Evolutionary conservation across 345 rosid species (phyloP).

Genomic region (Cardamine occulta): DNA sequence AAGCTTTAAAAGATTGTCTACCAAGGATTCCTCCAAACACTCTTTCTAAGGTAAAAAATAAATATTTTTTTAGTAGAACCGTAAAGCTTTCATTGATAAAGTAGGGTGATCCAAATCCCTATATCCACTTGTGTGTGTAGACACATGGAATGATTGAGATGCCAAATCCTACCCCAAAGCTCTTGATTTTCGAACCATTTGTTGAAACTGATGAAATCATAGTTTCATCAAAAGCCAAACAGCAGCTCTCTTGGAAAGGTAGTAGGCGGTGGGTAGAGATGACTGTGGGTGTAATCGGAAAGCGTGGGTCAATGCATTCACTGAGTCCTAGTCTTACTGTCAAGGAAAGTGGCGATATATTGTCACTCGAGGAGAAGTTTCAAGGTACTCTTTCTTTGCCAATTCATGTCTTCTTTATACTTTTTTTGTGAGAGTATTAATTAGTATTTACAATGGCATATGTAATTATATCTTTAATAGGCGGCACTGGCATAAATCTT

Average conservation of each 20-base stretch:
- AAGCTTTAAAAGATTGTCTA: constrained; percentile 76
- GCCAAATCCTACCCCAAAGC: constrained; percentile 88
- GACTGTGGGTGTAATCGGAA: constrained; percentile 86
- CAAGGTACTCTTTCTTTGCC: constrained; percentile 62
- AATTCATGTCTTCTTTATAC: background rate
- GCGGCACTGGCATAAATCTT: constrained; percentile 98
- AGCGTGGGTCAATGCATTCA: constrained; percentile 75
- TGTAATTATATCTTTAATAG: constrained; percentile 43
- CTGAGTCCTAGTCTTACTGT: constrained; percentile 88
- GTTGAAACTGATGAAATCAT: constrained; percentile 85
- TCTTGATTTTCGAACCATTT: constrained; percentile 84
- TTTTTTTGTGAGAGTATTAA: background rate
- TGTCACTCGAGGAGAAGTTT: constrained; percentile 95
- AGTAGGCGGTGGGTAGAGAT: constrained; percentile 80
- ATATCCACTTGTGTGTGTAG: constrained; percentile 46
- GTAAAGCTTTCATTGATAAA: constrained; percentile 6
- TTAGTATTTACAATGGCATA: constrained; percentile 22
- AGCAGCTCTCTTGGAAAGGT: constrained; percentile 74
- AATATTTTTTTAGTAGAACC: background rate
- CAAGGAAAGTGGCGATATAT: constrained; percentile 88
- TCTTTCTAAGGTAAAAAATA: constrained; percentile 68
- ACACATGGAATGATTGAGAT: constrained; percentile 94
- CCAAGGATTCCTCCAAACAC: constrained; percentile 79
- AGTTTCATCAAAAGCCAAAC: constrained; percentile 60
- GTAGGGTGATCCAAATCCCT: constrained; percentile 2